Percentiles rank a stretch among this genome's conserved stretches.
These are phyloP conservation scores for Chrysanthemum makinoi DNA, from an alignment of 129 eudicot genomes.

Conservation along the genomic window DNA sequence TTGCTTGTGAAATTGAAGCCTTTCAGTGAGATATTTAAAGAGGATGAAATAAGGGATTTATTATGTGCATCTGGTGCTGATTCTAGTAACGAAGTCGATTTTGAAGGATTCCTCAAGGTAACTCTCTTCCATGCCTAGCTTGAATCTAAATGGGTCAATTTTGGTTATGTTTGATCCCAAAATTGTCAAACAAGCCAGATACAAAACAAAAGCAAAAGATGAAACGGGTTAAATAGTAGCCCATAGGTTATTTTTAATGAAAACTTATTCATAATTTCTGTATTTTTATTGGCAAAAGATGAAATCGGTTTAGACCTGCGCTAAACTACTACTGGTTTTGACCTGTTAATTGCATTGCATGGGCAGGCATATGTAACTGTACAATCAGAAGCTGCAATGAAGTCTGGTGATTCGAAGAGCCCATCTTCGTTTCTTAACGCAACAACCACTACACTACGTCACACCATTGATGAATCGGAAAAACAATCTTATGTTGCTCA, in stretches of 20 bases:
- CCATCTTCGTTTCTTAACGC: constrained; percentile 73
- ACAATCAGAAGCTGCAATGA: constrained; percentile 54
- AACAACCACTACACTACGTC: constrained; percentile 83
- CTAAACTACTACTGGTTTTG: too few relatives aligned
- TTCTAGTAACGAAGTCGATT: constrained; percentile 47
- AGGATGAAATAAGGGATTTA: constrained; percentile 55
- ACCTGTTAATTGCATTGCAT: constrained; percentile 24
- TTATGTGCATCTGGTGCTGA: constrained; percentile 51
- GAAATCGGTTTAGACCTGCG: too few relatives aligned
- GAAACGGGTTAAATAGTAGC: too few relatives aligned
- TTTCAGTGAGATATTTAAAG: constrained; percentile 42
- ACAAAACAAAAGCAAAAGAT: too few relatives aligned
- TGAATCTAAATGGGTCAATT: constrained; percentile 6
- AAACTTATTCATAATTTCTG: too few relatives aligned
- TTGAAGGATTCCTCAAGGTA: constrained; percentile 84
- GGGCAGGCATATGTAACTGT: constrained; percentile 67
- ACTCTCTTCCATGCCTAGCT: background rate
- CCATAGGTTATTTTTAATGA: too few relatives aligned
- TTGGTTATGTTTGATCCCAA: background rate
- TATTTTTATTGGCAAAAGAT: too few relatives aligned
- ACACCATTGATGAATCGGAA: constrained; percentile 76
- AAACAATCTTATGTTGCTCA: constrained; percentile 91
- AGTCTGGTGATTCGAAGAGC: constrained; percentile 52
- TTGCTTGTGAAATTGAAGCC: constrained; percentile 64
- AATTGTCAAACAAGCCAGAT: background rate